Percentiles rank a stretch among this genome's conserved stretches.
These are phyloP conservation scores for Ascochyta viciae-villosae DNA, from an alignment of 2,329 filamentous ascomycete genomes.

Conservation along the genomic window DNA sequence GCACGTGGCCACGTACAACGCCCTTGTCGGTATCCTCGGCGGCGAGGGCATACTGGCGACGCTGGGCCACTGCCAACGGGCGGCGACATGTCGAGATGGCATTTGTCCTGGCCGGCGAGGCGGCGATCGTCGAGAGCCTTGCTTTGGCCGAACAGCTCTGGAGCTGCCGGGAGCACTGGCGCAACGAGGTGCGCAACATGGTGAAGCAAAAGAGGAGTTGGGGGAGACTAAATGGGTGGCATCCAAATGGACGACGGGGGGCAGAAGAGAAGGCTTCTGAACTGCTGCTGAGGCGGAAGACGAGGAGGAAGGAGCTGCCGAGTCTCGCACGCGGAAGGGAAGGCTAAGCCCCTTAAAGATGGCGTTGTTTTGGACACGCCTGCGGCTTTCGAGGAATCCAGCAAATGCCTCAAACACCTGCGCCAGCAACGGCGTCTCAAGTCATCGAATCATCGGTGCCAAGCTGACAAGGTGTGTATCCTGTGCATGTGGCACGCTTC, in stretches of 20 bases:
- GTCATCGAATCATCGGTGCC: slow-evolving; percentile 8
- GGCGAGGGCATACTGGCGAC: slow-evolving; percentile 65
- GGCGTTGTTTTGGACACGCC: slow-evolving; percentile 2
- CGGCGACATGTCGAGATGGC: slow-evolving; percentile 57
- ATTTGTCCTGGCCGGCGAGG: slow-evolving; percentile 45
- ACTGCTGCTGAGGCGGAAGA: slow-evolving; percentile 15
- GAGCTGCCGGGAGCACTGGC: slow-evolving; percentile 70
- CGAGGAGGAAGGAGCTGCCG: slow-evolving; percentile 13
- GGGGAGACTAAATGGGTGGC: slow-evolving; percentile 32
- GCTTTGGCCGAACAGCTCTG: slow-evolving; percentile 59
- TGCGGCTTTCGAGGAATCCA: not conserved
- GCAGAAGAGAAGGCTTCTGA: slow-evolving; percentile 29
- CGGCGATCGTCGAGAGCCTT: slow-evolving; percentile 52
- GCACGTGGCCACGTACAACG: slow-evolving; percentile 58
- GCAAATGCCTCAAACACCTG: slow-evolving; percentile 29
- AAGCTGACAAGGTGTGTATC: not conserved
- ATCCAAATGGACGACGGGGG: slow-evolving; percentile 39
- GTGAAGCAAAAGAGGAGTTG: slow-evolving; percentile 44
- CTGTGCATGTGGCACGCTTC: slow-evolving; percentile 8
- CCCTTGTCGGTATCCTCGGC: slow-evolving; percentile 66
- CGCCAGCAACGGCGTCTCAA: slow-evolving; percentile 7
- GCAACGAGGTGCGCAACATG: slow-evolving; percentile 77
- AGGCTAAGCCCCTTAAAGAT: slow-evolving; percentile 16
- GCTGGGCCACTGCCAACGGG: slow-evolving; percentile 55
- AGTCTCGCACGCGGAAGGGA: slow-evolving; percentile 16